phyloP scores from a whole-genome alignment of 2,329 filamentous ascomycete species.

The Mycosphaerella sp. region DNA sequence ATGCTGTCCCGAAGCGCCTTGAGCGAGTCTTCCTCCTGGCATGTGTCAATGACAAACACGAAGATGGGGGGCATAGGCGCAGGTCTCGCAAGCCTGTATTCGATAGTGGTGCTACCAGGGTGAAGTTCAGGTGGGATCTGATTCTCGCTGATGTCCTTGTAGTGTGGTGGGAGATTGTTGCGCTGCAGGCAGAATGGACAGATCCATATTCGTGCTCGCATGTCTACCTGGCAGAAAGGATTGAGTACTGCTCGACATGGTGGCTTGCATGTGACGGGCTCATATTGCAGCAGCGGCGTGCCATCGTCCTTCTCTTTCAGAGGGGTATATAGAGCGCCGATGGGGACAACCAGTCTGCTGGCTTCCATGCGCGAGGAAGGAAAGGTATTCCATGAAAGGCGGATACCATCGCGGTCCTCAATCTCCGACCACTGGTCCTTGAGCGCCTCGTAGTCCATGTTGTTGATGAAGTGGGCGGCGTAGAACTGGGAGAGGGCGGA shows the following conservation, averaged over 20 bases:
- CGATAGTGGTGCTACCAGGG: constrained; percentile 78
- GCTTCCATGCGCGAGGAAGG: constrained; percentile 88
- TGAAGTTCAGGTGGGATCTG: constrained; percentile 79
- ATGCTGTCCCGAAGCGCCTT: constrained; percentile 78
- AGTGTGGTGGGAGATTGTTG: constrained; percentile 75
- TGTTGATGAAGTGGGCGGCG: constrained; percentile 23
- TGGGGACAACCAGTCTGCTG: constrained; percentile 58
- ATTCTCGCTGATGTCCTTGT: constrained; percentile 82
- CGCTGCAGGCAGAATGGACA: constrained; percentile 81
- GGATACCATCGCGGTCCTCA: constrained; percentile 91
- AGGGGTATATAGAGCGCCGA: constrained; percentile 91
- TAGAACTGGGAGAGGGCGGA: constrained; percentile 6
- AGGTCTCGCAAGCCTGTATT: constrained; percentile 73
- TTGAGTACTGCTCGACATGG: constrained; percentile 95
- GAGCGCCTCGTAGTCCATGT: constrained; percentile 85
- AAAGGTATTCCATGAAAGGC: constrained; percentile 98
- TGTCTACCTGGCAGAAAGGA: constrained; percentile 87
- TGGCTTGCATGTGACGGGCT: constrained; percentile 93
- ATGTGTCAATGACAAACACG: constrained; percentile 79
- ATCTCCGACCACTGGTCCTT: constrained; percentile 97
- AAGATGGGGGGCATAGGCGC: constrained; percentile 84
- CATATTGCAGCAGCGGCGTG: constrained; percentile 83
- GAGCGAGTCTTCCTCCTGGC: constrained; percentile 80
- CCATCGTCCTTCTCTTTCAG: constrained; percentile 83
- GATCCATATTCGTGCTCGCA: constrained; percentile 78